Evolutionary conservation across 441 rosid species (phyloP), one percentile per base, ranked within the genome.

Genomic region (Macaranga tanarius): DNA sequence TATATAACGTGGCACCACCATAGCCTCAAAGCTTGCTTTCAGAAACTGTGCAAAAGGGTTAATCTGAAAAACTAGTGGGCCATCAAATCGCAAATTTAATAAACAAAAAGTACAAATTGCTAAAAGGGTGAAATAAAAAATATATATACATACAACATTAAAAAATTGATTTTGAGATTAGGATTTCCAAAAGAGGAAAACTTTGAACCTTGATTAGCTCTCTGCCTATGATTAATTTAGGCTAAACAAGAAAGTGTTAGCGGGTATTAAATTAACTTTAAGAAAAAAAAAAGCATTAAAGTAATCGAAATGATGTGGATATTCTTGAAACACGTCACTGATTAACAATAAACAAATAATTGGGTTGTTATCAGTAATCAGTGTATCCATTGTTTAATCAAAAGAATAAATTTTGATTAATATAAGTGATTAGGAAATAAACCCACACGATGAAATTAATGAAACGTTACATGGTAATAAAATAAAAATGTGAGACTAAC

Each of bases 1-100:
- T 23, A 62, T 70, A 23, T 38, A 68, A 86, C 95, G 95, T 88
- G 95, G 92, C 90, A 26, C 17, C 69, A 70, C 75, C 71, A 69
- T 69, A 62, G 67, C 95, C 95, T 77, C 78, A 79, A 56, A 72
- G 48, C 72, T 22, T 19, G 44, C 22, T 65, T 23, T 44, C 55
- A 34, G 65, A 63, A 54, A 38, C 62, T 70, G 72, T 50, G 71
- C 72, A 70, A 48, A 65, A 48, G 11, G 47, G 57, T 62, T 73
- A 76, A 23, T 73, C 51, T 58, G 47, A 56, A 67, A 25, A 69
- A 54, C 47, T 45, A n/a, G 80, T 80, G 89, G 84, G 58, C 78
- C 79, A 77, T 26, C 31, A 63, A 38, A 23, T 70, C 57, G 59
- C 55, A 71, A 73, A 74, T 66, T 54, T 17, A 67, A 51, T 6